Evolutionary conservation across 2,329 filamentous ascomycete species (phyloP).

Genomic region (Cordyceps cateniannulata): DNA sequence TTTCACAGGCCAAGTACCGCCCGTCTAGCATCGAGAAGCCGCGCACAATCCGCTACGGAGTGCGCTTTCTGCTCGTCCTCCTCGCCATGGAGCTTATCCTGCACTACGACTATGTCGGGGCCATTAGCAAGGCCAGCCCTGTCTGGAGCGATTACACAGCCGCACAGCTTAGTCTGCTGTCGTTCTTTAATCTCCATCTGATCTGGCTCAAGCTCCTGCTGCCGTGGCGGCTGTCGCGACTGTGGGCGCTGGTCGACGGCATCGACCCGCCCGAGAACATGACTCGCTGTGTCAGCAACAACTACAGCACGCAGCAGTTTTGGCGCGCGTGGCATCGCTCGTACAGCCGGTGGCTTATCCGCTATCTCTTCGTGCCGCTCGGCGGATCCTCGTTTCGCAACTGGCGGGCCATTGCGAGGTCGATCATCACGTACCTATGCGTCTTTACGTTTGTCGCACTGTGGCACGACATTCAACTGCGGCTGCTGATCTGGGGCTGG

Average conservation of each 20-base stretch:
- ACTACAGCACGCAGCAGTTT: constrained; percentile 84
- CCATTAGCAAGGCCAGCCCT: constrained; percentile 76
- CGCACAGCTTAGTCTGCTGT: constrained; percentile 80
- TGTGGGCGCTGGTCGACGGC: constrained; percentile 89
- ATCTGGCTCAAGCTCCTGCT: constrained; percentile 97
- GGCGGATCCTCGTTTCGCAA: constrained; percentile 58
- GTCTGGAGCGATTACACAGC: constrained; percentile 80
- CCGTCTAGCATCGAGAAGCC: constrained; percentile 61
- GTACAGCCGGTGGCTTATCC: constrained; percentile 90
- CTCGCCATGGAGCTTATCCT: constrained; percentile 86
- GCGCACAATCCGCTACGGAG: constrained; percentile 72
- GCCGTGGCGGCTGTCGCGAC: constrained; percentile 95
- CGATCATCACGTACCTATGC: constrained; percentile 67
- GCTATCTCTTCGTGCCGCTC: constrained; percentile 89
- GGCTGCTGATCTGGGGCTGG: constrained; percentile 94
- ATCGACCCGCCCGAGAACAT: constrained; percentile 97
- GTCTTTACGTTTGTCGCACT: constrained; percentile 96
- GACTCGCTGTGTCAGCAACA: constrained; percentile 92
- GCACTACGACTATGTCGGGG: constrained; percentile 89
- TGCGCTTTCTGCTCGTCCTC: constrained; percentile 74
- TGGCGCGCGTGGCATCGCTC: constrained; percentile 96
- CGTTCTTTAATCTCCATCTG: constrained; percentile 92
- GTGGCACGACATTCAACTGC: constrained; percentile 95
- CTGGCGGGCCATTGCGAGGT: constrained; percentile 43
- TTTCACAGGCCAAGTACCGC: constrained; percentile 73